phyloP scores from a whole-genome alignment of 2,329 filamentous ascomycete species.

The Dothiorella sarmentorum region DNA sequence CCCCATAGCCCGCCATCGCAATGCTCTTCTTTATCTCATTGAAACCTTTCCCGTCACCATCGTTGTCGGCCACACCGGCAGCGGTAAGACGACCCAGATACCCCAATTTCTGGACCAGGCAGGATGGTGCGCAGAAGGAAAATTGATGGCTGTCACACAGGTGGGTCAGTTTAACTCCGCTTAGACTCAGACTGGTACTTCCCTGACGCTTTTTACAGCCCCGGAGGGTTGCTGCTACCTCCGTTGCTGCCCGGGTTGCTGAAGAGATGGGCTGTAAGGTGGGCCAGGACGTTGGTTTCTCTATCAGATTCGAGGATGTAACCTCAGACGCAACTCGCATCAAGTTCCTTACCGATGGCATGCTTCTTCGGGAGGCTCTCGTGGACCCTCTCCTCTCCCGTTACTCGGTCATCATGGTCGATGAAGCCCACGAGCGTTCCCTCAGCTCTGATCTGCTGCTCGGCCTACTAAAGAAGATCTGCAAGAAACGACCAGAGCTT shows the following conservation, averaged over 20 bases:
- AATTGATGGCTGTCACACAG: constrained; percentile 85
- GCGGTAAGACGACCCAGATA: constrained; percentile 92
- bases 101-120: constrained; percentile 85
- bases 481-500: constrained; percentile 73
- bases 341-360: constrained; percentile 92
- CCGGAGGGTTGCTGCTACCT: constrained; percentile 83
- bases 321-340: constrained; percentile 82
- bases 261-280: constrained; percentile 83
- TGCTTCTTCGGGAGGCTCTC: constrained; percentile 85
- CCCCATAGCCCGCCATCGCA: constrained; percentile 79
- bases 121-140: constrained; percentile 84
- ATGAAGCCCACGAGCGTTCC: constrained; percentile 93
- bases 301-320: constrained; percentile 86
- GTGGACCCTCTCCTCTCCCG: constrained; percentile 86
- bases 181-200: not conserved
- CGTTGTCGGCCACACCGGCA: constrained; percentile 89
- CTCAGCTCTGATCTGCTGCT: constrained; percentile 89
- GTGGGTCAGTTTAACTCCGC: constrained; percentile 50
- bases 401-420: constrained; percentile 96
- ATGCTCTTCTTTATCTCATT: constrained; percentile 78
- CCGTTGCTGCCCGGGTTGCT: constrained; percentile 82
- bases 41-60: constrained; percentile 83
- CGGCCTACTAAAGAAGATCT: constrained; percentile 86
- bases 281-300: constrained; percentile 84
- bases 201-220: constrained; percentile 54